Percentiles rank a stretch among this genome's conserved stretches.
Conservation (phyloP, 495 filamentous ascomycete genomes). For the Neurospora tetraspora region DNA sequence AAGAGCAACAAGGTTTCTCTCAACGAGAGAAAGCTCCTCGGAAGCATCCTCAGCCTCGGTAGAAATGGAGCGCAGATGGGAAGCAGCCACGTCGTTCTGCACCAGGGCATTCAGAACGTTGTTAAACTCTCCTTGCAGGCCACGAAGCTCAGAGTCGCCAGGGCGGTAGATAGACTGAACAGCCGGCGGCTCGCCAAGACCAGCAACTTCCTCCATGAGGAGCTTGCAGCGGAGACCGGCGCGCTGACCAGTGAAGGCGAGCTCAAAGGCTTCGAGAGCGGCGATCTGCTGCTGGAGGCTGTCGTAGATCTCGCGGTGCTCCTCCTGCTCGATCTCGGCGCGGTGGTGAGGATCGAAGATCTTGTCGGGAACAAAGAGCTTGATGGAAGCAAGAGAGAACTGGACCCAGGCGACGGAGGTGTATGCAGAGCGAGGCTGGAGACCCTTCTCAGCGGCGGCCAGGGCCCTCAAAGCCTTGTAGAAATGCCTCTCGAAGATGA, state of each 20-base stretch:
- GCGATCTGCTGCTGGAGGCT: conserved; percentile 47
- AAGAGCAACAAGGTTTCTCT: conserved; percentile 62
- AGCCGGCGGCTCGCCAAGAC: conserved; percentile 51
- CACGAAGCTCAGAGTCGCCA: conserved; percentile 48
- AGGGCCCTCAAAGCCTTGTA: conserved; percentile 27
- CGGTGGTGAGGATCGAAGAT: conserved; percentile 78
- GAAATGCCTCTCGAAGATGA: conserved; percentile 31
- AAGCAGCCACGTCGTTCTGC: conserved; percentile 39
- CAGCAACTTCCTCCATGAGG: conserved; percentile 46
- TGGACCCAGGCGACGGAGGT: conserved; percentile 51
- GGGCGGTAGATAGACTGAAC: conserved; percentile 58
- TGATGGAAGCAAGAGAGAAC: conserved; percentile 55
- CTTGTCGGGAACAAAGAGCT: conserved; percentile 76
- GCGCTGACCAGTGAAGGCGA: conserved; percentile 54
- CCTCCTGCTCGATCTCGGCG: conserved; percentile 58
- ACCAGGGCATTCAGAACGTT: conserved; percentile 62
- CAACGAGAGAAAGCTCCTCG: conserved; percentile 47
- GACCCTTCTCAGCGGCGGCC: conserved; percentile 18
- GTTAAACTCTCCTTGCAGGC: conserved; percentile 74
- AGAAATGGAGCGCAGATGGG: conserved; percentile 22
- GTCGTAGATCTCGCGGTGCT: conserved; percentile 46
- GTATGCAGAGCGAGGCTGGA: conserved; percentile 18
- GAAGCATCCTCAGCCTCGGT: conserved; percentile 15
- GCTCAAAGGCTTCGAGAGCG: conserved; percentile 55
- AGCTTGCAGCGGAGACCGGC: conserved; percentile 52